Percentiles rank a stretch among this genome's conserved stretches.
Evolutionary conservation across 768 basidiomycete species (phyloP).

Genomic region (Tephrocybe sp.): DNA sequence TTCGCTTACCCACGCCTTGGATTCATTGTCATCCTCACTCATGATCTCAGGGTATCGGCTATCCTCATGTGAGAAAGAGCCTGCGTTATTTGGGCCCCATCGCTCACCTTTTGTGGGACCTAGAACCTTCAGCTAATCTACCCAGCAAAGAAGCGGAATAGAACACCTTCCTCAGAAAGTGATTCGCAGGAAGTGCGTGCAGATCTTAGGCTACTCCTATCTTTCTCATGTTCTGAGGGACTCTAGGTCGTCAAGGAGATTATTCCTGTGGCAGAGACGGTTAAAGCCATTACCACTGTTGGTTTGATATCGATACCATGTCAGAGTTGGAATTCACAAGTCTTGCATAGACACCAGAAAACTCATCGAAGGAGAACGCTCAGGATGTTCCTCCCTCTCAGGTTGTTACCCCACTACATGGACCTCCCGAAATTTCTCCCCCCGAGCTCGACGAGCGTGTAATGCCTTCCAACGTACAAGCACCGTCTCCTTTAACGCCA

Average conservation of each 20-base stretch:
- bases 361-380: background rate
- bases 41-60: slow-evolving; percentile 31
- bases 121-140: slow-evolving; percentile 50
- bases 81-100: background rate
- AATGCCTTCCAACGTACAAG: too few species aligned
- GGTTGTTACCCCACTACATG: slow-evolving; percentile 6
- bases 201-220: background rate
- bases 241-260: slow-evolving; percentile 2
- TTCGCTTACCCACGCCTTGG: background rate
- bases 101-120: background rate
- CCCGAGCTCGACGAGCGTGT: too few species aligned
- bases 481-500: background rate
- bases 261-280: background rate
- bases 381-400: background rate
- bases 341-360: background rate
- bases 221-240: background rate
- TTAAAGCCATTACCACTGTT: background rate
- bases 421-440: slow-evolving; percentile 11
- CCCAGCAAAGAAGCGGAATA: slow-evolving; percentile 36
- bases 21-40: slow-evolving; percentile 9
- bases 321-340: background rate
- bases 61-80: slow-evolving; percentile 38
- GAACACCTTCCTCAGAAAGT: slow-evolving; percentile 36
- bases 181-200: slow-evolving; percentile 22
- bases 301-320: background rate